Conservation (phyloP, 2,329 filamentous ascomycete genomes). For the Colletotrichum karsti region DNA sequence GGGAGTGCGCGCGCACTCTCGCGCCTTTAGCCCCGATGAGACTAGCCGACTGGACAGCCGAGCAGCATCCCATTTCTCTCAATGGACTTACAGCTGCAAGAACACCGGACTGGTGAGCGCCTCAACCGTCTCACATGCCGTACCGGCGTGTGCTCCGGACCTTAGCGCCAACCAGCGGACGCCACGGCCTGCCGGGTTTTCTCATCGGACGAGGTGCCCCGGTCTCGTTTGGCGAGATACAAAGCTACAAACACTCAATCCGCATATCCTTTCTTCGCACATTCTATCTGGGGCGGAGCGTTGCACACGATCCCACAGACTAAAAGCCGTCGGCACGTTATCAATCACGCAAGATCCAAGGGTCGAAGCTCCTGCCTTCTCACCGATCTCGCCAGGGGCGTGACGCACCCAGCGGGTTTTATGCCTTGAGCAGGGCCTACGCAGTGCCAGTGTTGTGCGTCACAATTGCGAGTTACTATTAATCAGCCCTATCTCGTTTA, state of each 20-base stretch:
- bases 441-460: background rate
- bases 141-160: background rate
- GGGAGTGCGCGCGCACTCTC: background rate
- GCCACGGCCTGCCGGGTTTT: background rate
- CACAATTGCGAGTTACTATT: background rate
- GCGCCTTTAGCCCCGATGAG: background rate
- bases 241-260: background rate
- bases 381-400: background rate
- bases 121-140: constrained; percentile 7
- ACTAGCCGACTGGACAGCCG: background rate
- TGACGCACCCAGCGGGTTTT: background rate
- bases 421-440: background rate
- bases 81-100: background rate
- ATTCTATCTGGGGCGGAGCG: background rate
- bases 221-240: background rate
- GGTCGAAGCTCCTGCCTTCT: background rate
- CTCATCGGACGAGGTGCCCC: background rate
- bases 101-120: background rate
- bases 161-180: background rate
- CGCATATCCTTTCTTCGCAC: background rate
- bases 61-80: background rate
- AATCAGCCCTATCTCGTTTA: background rate
- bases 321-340: background rate
- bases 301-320: background rate
- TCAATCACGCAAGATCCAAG: background rate